Conservation (phyloP, 768 basidiomycete genomes). For the Cyclocybe aegerita region DNA sequence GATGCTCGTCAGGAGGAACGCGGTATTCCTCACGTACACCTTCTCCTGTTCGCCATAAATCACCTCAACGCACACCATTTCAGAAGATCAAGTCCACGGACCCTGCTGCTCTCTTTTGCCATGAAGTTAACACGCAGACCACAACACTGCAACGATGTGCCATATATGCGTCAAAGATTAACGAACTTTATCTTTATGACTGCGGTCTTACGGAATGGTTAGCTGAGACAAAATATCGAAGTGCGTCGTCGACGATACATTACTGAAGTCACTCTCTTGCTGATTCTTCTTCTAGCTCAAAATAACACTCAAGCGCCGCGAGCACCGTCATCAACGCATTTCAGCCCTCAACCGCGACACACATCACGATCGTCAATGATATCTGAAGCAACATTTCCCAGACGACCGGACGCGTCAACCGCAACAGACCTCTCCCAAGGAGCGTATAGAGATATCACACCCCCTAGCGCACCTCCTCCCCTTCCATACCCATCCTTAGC, state of each 20-base stretch:
- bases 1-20: conserved; percentile 32
- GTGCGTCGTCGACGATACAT: conserved; percentile 35
- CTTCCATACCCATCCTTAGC: conserved; percentile 80
- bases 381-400: conserved; percentile 79
- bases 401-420: conserved; percentile 71
- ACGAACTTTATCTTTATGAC: conserved; percentile 73
- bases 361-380: conserved; percentile 70
- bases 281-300: conserved; percentile 22
- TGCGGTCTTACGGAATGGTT: conserved; percentile 83
- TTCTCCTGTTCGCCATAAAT: conserved; percentile 30
- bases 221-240: conserved; percentile 48
- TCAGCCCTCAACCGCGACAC: conserved; percentile 59
- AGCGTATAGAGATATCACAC: conserved; percentile 45
- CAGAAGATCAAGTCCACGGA: conserved; percentile 27
- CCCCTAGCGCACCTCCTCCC: conserved; percentile 54
- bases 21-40: conserved; percentile 35
- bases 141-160: conserved; percentile 65
- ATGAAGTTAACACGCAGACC: conserved; percentile 57
- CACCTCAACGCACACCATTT: conserved; percentile 15
- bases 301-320: conserved; percentile 24
- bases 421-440: conserved; percentile 70
- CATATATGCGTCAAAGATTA: conserved; percentile 80
- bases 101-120: conserved; percentile 71
- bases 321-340: conserved; percentile 39
- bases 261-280: not conserved